phyloP scores from a whole-genome alignment of 2,329 filamentous ascomycete genomes.

The Aspergillus felis region DNA sequence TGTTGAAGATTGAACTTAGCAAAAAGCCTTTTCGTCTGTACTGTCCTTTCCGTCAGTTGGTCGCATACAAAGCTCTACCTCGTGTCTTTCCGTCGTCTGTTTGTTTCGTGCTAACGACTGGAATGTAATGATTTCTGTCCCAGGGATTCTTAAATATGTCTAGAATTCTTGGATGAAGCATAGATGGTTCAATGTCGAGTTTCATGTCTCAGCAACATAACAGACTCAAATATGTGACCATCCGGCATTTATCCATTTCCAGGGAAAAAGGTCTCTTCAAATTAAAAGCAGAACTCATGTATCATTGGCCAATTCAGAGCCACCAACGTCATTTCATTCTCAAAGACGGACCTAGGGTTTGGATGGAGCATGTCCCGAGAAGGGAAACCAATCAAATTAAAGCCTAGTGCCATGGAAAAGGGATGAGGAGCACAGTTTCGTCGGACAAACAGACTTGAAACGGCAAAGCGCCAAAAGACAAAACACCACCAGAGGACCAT shows the following conservation, averaged over 20 bases:
- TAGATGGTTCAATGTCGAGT: not conserved
- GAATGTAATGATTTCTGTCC: not conserved
- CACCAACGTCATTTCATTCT: not conserved
- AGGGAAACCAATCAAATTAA: not conserved
- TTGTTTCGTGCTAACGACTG: not conserved
- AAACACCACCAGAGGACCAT: not conserved
- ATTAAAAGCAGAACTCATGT: not conserved
- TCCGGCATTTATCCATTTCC: not conserved
- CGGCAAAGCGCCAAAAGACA: constrained; percentile 8
- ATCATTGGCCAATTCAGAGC: not conserved
- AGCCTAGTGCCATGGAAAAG: not conserved
- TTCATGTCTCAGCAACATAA: not conserved
- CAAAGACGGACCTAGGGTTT: not conserved
- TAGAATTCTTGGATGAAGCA: not conserved
- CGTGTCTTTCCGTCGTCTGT: not conserved
- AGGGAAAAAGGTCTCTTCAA: not conserved
- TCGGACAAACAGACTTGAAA: constrained; percentile 12
- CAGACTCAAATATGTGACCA: not conserved
- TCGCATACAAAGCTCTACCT: not conserved
- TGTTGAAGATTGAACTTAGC: not conserved
- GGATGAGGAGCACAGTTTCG: not conserved
- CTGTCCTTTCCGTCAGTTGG: not conserved
- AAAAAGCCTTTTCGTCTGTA: not conserved
- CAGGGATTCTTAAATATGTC: not conserved
- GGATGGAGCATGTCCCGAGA: not conserved